Conservation (phyloP, 345 rosid genomes). For the Eucalyptus brandiana region DNA sequence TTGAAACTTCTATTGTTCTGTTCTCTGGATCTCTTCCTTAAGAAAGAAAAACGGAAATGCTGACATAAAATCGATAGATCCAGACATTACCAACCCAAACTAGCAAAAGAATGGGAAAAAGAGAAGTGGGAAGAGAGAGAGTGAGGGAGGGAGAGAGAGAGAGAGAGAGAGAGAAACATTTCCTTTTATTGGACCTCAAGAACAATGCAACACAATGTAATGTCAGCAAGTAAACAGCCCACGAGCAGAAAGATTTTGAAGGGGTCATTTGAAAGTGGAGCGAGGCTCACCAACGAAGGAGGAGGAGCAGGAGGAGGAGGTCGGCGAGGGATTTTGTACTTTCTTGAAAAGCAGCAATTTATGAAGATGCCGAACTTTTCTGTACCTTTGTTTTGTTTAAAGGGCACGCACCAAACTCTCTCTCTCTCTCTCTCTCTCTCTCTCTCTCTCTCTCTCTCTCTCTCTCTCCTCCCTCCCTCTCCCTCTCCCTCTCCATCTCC, state of each 20-base stretch:
- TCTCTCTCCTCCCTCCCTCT: background rate
- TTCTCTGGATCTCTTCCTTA: background rate
- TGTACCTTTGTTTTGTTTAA: background rate
- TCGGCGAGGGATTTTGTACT: background rate
- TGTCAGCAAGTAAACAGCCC: background rate
- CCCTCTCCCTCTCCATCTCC: rapidly evolving
- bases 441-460: background rate
- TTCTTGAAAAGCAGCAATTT: background rate
- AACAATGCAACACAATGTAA: background rate
- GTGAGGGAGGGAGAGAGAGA: background rate
- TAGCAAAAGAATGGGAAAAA: background rate
- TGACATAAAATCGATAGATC: background rate
- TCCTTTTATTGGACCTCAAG: background rate
- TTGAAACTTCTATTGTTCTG: background rate
- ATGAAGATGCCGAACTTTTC: background rate
- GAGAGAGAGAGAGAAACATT: background rate
- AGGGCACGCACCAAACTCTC: background rate
- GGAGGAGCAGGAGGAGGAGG: background rate
- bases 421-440: background rate
- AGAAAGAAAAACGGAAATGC: background rate
- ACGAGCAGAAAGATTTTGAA: background rate
- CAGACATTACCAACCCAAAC: background rate
- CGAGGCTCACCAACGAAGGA: background rate
- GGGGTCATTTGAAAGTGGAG: background rate
- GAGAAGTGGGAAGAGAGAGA: background rate